phyloP scores from a whole-genome alignment of 2,329 filamentous ascomycete genomes.

The Diaporthe destruens region DNA sequence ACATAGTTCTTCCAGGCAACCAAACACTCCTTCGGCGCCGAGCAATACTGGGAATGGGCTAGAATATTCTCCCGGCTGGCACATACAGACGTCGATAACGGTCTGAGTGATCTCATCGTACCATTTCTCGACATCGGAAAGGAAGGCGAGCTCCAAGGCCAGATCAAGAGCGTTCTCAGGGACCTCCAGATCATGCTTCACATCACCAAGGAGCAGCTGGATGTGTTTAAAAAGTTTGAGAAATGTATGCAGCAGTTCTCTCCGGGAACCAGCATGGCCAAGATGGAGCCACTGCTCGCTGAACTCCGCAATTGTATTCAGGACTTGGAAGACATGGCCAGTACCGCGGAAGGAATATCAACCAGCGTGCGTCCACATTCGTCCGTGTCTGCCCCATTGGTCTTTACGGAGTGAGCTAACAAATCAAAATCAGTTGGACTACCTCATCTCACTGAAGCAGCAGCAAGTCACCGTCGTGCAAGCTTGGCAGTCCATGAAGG shows the following conservation, averaged over 20 bases:
- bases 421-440: slow-evolving; percentile 50
- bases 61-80: slow-evolving; percentile 45
- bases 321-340: slow-evolving; percentile 51
- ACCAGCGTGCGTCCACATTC: slow-evolving; percentile 47
- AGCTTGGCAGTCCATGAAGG: slow-evolving; percentile 55
- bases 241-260: slow-evolving; percentile 43
- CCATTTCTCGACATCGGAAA: slow-evolving; percentile 56
- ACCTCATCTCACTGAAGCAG: slow-evolving; percentile 58
- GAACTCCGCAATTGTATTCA: slow-evolving; percentile 48
- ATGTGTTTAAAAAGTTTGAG: slow-evolving; percentile 49
- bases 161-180: slow-evolving; percentile 61
- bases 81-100: slow-evolving; percentile 46
- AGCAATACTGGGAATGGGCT: slow-evolving; percentile 54
- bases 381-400: accelerated
- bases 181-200: slow-evolving; percentile 62
- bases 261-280: slow-evolving; percentile 40
- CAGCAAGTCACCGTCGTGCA: slow-evolving; percentile 61
- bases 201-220: slow-evolving; percentile 53
- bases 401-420: neutral
- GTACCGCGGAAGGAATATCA: slow-evolving; percentile 51
- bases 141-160: slow-evolving; percentile 57
- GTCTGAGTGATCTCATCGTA: slow-evolving; percentile 39
- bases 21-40: slow-evolving; percentile 55
- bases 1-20: slow-evolving; percentile 46
- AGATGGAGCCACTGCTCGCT: slow-evolving; percentile 24